Conservation (phyloP, 2,329 filamentous ascomycete genomes). For the Penicillium italicum region DNA sequence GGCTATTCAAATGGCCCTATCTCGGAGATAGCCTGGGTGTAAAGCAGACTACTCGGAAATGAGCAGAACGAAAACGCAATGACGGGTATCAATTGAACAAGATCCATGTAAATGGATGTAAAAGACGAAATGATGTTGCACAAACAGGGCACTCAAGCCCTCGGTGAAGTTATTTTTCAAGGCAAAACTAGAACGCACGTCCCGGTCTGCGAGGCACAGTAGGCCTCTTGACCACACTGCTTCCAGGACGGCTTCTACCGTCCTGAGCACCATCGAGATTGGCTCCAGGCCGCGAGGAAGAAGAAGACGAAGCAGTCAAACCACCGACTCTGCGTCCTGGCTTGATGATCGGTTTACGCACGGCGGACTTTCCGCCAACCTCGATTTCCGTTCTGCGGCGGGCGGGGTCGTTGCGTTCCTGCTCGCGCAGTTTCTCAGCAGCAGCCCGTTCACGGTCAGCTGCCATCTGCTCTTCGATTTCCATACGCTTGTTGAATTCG, state of each 20-base stretch:
- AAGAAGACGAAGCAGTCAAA: constrained; percentile 29
- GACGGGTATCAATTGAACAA: constrained; percentile 12
- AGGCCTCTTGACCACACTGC: constrained; percentile 42
- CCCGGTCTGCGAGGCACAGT: constrained; percentile 34
- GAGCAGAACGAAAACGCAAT: not conserved
- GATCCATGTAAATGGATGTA: not conserved
- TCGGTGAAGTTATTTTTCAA: not conserved
- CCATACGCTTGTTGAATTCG: constrained; percentile 88
- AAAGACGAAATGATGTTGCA: constrained; percentile 1
- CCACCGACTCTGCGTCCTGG: constrained; percentile 30
- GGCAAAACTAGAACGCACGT: constrained; percentile 29
- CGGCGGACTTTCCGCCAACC: constrained; percentile 31
- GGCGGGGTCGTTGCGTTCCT: constrained; percentile 34
- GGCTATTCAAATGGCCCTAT: too few relatives aligned
- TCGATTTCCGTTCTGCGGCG: constrained; percentile 38
- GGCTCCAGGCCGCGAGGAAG: constrained; percentile 20
- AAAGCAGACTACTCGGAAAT: not conserved
- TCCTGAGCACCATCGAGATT: constrained; percentile 1
- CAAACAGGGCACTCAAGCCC: not conserved
- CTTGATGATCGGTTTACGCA: constrained; percentile 33
- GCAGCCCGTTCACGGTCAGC: constrained; percentile 66
- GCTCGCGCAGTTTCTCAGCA: constrained; percentile 39
- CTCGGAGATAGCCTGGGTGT: too few relatives aligned
- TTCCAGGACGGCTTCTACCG: constrained; percentile 20
- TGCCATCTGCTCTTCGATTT: constrained; percentile 89